phyloP scores from a whole-genome alignment of 768 basidiomycete genomes.

The Kwoniella dejecticola region DNA sequence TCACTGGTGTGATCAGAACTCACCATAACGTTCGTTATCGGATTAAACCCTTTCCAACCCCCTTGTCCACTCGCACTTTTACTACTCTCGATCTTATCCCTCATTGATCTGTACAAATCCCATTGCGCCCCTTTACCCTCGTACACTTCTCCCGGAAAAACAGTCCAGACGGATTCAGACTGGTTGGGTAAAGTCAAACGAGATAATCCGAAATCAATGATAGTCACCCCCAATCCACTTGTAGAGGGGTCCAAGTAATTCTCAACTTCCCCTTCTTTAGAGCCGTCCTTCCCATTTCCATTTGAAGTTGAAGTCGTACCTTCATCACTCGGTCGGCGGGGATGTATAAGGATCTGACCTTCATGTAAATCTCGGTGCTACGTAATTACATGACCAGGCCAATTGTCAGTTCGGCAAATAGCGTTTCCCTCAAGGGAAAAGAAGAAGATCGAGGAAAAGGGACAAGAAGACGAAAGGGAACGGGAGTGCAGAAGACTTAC shows the following conservation, averaged over 20 bases:
- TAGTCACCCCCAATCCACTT: slow-evolving; percentile 71
- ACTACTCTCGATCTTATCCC: slow-evolving; percentile 63
- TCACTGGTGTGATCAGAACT: slow-evolving; percentile 37
- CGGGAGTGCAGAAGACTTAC: slow-evolving; percentile 59
- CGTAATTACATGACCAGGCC: too few relatives aligned
- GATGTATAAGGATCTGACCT: slow-evolving; percentile 87
- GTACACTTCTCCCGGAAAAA: slow-evolving; percentile 84
- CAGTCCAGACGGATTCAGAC: slow-evolving; percentile 67
- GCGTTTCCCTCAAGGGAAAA: too few relatives aligned
- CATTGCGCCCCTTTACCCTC: slow-evolving; percentile 91
- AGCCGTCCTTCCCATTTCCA: too few relatives aligned
- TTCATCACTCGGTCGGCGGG: too few relatives aligned
- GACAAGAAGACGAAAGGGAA: background rate
- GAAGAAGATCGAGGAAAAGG: too few relatives aligned
- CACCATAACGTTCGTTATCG: slow-evolving; percentile 89
- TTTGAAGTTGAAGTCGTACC: too few relatives aligned
- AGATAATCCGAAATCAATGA: slow-evolving; percentile 94
- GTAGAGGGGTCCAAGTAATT: slow-evolving; percentile 49
- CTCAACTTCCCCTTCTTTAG: background rate
- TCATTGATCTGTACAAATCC: slow-evolving; percentile 91
- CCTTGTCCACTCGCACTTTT: slow-evolving; percentile 65
- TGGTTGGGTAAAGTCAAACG: slow-evolving; percentile 63
- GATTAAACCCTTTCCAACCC: slow-evolving; percentile 75
- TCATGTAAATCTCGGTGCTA: slow-evolving; percentile 99
- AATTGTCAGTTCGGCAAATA: slow-evolving; percentile 6